A percentile compares a stretch with the other conserved stretches of the same genome.
Conservation (phyloP, 495 filamentous ascomycete species). For the Tuber magnatum region DNA sequence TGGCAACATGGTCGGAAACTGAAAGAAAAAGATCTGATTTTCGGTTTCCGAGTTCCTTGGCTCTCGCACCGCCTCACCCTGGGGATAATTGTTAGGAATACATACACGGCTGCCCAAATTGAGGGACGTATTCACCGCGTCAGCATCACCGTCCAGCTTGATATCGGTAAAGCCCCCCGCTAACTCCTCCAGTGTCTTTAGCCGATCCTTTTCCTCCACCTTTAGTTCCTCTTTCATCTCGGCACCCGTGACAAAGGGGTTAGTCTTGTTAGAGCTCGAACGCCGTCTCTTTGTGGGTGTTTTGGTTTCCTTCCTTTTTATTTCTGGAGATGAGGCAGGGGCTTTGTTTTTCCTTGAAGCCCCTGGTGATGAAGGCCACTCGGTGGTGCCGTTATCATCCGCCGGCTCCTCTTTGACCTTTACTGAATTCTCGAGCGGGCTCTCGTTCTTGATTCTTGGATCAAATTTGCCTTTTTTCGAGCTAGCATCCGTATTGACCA, state of each 20-base stretch:
- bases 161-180: conserved; percentile 19
- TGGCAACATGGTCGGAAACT: conserved; percentile 39
- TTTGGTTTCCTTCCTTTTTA: conserved; percentile 7
- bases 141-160: conserved; percentile 24
- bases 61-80: neutral
- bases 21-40: conserved; percentile 40
- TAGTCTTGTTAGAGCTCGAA: conserved; percentile 15
- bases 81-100: neutral
- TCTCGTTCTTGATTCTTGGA: conserved; percentile 30
- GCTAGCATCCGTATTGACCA: conserved; percentile 32
- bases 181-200: conserved; percentile 34
- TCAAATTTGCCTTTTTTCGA: conserved; percentile 30
- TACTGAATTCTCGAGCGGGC: conserved; percentile 31
- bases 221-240: conserved; percentile 37
- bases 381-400: conserved; percentile 14
- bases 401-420: conserved; percentile 36
- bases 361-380: conserved; percentile 6
- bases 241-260: conserved; percentile 9
- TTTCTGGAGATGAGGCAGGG: conserved; percentile 1
- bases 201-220: conserved; percentile 31
- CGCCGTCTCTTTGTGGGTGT: conserved; percentile 13
- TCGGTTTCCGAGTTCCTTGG: conserved; percentile 33
- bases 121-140: conserved; percentile 17
- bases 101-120: too few relatives aligned
- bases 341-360: conserved; percentile 6